phyloP scores from a whole-genome alignment of 257 asterid genomes.

The Solanum etuberosum region DNA sequence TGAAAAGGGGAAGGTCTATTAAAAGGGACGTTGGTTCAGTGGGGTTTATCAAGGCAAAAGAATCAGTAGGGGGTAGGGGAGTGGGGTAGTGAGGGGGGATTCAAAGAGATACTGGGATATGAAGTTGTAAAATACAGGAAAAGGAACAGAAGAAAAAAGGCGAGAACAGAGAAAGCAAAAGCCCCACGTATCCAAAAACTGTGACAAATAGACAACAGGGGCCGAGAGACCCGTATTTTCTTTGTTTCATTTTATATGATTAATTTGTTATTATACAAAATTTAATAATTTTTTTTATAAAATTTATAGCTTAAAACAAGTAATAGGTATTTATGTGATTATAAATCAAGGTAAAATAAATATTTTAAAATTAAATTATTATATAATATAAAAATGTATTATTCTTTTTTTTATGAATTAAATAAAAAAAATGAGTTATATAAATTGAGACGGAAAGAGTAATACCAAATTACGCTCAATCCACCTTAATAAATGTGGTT shows the following conservation, averaged over 20 bases:
- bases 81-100: neutral
- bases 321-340: no score
- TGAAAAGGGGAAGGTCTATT: neutral
- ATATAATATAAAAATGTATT: no score
- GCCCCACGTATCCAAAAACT: constrained; percentile 23
- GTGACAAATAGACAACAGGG: constrained; percentile 14
- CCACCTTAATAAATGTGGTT: no score
- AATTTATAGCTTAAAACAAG: fast-evolving
- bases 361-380: no score
- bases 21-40: neutral
- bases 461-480: no score
- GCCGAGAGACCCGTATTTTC: neutral
- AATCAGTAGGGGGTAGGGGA: neutral
- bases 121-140: neutral
- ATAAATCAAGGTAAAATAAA: no score
- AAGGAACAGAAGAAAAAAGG: neutral
- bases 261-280: no score
- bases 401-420: no score
- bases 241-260: no score
- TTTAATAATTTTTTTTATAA: no score
- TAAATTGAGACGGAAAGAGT: no score
- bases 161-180: neutral
- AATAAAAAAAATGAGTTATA: no score
- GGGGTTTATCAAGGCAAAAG: neutral
- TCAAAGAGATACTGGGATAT: neutral